phyloP scores from a whole-genome alignment of 306 rosid genomes.

The Dalbergia cochinchinensis region DNA sequence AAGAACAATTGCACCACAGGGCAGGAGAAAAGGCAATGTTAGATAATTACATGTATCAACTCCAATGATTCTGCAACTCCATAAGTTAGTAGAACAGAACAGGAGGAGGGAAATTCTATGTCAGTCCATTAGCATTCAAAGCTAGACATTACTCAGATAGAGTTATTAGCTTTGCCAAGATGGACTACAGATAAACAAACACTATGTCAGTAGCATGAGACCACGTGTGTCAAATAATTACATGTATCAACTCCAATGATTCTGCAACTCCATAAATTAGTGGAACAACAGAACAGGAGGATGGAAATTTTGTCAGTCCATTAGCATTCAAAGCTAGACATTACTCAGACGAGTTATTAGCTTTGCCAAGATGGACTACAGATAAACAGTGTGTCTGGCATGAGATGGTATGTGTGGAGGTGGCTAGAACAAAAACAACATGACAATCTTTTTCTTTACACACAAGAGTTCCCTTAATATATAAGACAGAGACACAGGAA shows the following conservation, averaged over 20 bases:
- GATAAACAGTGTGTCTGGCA: background rate
- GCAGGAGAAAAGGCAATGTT: background rate
- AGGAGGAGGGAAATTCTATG: constrained; percentile 44
- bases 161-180: constrained; percentile 76
- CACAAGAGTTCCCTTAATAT: background rate
- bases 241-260: constrained; percentile 59
- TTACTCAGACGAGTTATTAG: constrained; percentile 53
- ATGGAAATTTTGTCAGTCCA: constrained; percentile 55
- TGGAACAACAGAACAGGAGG: constrained; percentile 54
- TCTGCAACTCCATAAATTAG: constrained; percentile 49
- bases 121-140: constrained; percentile 82
- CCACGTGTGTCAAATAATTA: too few relatives aligned
- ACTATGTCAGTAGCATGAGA: background rate
- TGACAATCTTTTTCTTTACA: background rate
- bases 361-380: constrained; percentile 78
- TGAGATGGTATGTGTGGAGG: background rate
- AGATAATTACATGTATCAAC: constrained; percentile 48
- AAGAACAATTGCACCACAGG: too few relatives aligned
- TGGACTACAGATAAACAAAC: constrained; percentile 48
- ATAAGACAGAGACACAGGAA: background rate
- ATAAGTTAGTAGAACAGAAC: constrained; percentile 46
- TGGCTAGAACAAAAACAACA: background rate
- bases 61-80: constrained; percentile 58
- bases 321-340: constrained; percentile 81
- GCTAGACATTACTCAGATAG: constrained; percentile 52